Evolutionary conservation across 768 basidiomycete species (phyloP).

Genomic region (Mycena rebaudengoi): DNA sequence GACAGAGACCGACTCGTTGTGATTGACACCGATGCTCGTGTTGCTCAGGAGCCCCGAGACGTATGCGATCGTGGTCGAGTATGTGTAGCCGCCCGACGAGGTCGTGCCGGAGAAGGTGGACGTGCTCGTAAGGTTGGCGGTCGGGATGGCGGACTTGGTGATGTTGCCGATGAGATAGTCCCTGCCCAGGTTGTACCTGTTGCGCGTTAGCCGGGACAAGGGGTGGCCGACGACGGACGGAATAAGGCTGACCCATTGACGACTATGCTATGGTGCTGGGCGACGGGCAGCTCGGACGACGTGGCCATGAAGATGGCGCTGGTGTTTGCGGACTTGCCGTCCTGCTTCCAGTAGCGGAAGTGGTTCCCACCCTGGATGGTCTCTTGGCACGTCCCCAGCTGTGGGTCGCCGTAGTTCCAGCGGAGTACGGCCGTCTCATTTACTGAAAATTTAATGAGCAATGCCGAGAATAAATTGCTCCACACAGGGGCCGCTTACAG

Average conservation of each 20-base stretch:
- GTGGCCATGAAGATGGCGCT: conserved; percentile 79
- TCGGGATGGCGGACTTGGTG: conserved; percentile 60
- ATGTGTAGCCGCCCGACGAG: conserved; percentile 72
- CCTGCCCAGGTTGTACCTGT: conserved; percentile 48
- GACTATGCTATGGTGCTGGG: conserved; percentile 72
- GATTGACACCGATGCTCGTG: conserved; percentile 75
- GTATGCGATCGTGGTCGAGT: conserved; percentile 74
- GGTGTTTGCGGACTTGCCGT: conserved; percentile 69
- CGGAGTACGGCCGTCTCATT: conserved; percentile 88
- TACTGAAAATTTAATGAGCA: conserved; percentile 47
- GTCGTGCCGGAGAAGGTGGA: conserved; percentile 72
- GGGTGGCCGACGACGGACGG: conserved; percentile 49
- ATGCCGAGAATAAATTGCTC: not conserved
- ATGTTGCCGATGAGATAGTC: conserved; percentile 90
- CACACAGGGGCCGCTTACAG: conserved; percentile 51
- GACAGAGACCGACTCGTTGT: conserved; percentile 61
- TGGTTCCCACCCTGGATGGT: conserved; percentile 89
- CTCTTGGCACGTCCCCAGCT: conserved; percentile 87
- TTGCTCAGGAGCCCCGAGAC: conserved; percentile 76
- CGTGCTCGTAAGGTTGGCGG: conserved; percentile 58
- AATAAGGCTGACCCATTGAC: conserved; percentile 81
- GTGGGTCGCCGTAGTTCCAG: conserved; percentile 83
- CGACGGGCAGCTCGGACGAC: conserved; percentile 76
- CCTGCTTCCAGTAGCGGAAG: conserved; percentile 88
- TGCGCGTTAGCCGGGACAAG: not conserved